These are phyloP conservation scores for Zygoascus sp. DNA, from an alignment of 1,139 yeast species.

Conservation along the genomic window DNA sequence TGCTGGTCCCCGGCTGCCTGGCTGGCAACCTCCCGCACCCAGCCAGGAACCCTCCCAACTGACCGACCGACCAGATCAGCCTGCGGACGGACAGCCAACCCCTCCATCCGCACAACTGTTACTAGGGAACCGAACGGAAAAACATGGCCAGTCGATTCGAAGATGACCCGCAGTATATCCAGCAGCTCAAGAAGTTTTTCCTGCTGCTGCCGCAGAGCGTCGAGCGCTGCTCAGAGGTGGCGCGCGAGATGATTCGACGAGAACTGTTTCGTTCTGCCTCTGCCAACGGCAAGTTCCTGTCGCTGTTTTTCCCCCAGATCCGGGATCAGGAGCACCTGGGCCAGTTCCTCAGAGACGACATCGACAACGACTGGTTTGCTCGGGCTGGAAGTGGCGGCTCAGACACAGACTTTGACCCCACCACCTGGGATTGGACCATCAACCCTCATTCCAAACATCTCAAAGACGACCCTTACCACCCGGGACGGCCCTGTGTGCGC, in stretches of 20 bases:
- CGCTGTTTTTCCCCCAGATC: slow-evolving; percentile 45
- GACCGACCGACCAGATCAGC: neutral
- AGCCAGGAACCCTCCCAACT: too few species aligned
- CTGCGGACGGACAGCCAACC: too few species aligned
- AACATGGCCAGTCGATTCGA: slow-evolving; percentile 12
- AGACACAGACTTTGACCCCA: neutral
- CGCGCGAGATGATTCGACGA: slow-evolving; percentile 44
- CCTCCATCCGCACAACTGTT: neutral
- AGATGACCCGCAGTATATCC: slow-evolving; percentile 11
- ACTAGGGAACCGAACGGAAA: neutral
- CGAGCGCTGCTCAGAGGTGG: slow-evolving; percentile 23
- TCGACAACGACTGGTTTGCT: neutral
- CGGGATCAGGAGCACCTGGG: slow-evolving; percentile 1
- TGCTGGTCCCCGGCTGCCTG: neutral
- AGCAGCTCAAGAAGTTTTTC: slow-evolving; percentile 26
- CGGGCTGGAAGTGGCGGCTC: neutral
- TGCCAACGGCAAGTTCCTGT: slow-evolving; percentile 45
- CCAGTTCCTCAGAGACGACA: neutral
- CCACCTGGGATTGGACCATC: slow-evolving; percentile 24
- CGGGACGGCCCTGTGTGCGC: slow-evolving; percentile 70
- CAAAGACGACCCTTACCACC: slow-evolving; percentile 42
- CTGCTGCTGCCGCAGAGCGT: slow-evolving; percentile 29
- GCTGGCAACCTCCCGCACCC: neutral
- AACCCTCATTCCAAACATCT: slow-evolving; percentile 19
- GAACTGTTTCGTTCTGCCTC: slow-evolving; percentile 52